These are phyloP conservation scores for Globisporangium parvum DNA, from an alignment of 352 stramenopile species.

Conservation along the genomic window DNA sequence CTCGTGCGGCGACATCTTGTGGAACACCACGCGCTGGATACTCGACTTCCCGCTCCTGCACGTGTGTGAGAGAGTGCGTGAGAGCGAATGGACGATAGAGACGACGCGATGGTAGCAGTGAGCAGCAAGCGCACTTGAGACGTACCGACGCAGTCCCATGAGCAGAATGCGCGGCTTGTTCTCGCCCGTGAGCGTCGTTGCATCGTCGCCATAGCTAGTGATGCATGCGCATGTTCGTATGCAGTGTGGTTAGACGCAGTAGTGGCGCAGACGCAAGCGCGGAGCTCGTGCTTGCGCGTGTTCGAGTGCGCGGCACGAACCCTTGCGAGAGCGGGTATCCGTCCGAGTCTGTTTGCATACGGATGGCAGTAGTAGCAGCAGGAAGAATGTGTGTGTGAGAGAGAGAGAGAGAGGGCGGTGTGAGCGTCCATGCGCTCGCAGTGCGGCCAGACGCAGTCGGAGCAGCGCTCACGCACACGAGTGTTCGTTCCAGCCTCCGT, in stretches of 20 bases:
- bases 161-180: conserved; percentile 95
- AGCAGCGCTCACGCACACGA: conserved; percentile 45
- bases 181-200: conserved; percentile 69
- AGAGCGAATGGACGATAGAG: neutral
- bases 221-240: neutral
- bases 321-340: conserved; percentile 30
- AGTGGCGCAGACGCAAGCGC: conserved; percentile 3
- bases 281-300: neutral
- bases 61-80: neutral
- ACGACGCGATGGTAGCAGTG: too few relatives aligned
- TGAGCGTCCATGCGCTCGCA: neutral
- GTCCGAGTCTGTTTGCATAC: conserved; percentile 18
- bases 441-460: too few relatives aligned
- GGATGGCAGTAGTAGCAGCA: neutral
- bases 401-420: neutral
- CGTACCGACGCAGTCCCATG: conserved; percentile 92
- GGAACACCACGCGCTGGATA: conserved; percentile 97
- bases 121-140: neutral
- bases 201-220: conserved; percentile 62
- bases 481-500: conserved; percentile 63
- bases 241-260: neutral
- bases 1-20: conserved; percentile 98
- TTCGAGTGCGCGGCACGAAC: conserved; percentile 7
- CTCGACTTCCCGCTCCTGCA: conserved; percentile 81
- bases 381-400: conserved; percentile 2